Evolutionary conservation across 2,329 filamentous ascomycete species (phyloP).

Genomic region (Dactylellina parvicollis): DNA sequence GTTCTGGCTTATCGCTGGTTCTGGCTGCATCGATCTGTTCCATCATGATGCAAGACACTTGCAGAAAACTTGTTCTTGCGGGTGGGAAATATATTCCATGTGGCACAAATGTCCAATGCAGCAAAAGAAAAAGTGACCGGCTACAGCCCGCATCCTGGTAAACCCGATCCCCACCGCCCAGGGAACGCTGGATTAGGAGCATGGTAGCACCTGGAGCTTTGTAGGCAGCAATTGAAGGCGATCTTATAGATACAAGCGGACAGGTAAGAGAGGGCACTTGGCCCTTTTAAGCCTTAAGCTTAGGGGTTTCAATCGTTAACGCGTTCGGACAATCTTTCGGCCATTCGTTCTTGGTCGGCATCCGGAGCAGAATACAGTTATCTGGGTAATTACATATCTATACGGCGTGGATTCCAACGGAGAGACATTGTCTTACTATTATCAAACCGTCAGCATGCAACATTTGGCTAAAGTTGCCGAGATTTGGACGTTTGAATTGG

Average conservation of each 20-base stretch:
- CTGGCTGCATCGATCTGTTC: background rate
- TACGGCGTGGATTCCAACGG: background rate
- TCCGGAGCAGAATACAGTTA: background rate
- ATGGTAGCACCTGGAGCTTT: slow-evolving; percentile 1
- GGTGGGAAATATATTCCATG: slow-evolving; percentile 46
- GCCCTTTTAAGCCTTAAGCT: slow-evolving; percentile 24
- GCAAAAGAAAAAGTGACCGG: slow-evolving; percentile 1
- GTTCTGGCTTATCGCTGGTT: slow-evolving; percentile 16
- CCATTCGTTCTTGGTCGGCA: slow-evolving; percentile 3
- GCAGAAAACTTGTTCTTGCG: slow-evolving; percentile 15
- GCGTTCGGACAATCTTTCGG: slow-evolving; percentile 5
- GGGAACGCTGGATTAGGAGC: slow-evolving; percentile 6
- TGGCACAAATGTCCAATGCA: slow-evolving; percentile 37
- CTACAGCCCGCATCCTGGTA: slow-evolving; percentile 12
- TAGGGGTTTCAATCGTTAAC: background rate
- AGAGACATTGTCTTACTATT: slow-evolving; percentile 26
- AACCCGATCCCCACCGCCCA: slow-evolving; percentile 12
- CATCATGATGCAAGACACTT: slow-evolving; percentile 16
- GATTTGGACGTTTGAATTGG: background rate
- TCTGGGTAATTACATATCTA: slow-evolving; percentile 25
- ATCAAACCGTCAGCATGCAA: background rate
- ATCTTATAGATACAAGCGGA: background rate
- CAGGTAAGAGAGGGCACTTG: background rate
- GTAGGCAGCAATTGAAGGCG: slow-evolving; percentile 17
- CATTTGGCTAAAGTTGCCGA: slow-evolving; percentile 33